Evolutionary conservation across 2,329 filamentous ascomycete genomes (phyloP), one percentile per base, ranked within the genome.

Genomic region (Emergomyces pasteurianus): DNA sequence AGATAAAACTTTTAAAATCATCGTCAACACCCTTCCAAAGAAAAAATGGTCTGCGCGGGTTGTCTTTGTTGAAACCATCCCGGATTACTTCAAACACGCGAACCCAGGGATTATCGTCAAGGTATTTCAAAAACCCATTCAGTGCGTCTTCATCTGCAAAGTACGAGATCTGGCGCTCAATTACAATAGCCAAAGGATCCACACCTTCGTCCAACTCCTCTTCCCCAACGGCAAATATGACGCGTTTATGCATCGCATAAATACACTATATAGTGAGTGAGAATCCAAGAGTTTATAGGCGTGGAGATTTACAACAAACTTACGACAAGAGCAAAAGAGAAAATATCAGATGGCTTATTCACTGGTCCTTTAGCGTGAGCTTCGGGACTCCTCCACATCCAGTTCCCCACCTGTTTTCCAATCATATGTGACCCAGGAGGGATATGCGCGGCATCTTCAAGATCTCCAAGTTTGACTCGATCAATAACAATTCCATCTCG

Each of bases 131-230:
- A 60, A 80, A 70, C 23, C 69, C 73, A 42, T 72, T 68, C 46
- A 79, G 70, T 46, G 73, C 72, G 4, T 77, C 67, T 67, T 70
- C 68, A 63, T 80, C 74, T 49, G 73, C 73, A 66, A 80, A 80
- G 64, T 77, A 78, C 2, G 77, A 81, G 16, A 80, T 72, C 63
- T 80, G 78, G 26, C 75, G 74, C 63, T 77, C 72, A 46, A 80
- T 66, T 42, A 80, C 74, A 63, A 74, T 68, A 50, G 71, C 71
- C 53, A 76, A 68, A n/a, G 69, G 69, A 49, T 76, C 74, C 36
- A 67, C 65, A 67, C 52, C 70, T 63, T 73, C 63, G 64, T 69
- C 60, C 65, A 73, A 61, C 65, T 72, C 68, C 42, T 71, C 67
- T 52, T 73, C 68, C 60, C 68, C 69, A 59, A 74, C 70, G 56